phyloP scores from a whole-genome alignment of 148 eudicot species.

The Suaeda aralocaspica region DNA sequence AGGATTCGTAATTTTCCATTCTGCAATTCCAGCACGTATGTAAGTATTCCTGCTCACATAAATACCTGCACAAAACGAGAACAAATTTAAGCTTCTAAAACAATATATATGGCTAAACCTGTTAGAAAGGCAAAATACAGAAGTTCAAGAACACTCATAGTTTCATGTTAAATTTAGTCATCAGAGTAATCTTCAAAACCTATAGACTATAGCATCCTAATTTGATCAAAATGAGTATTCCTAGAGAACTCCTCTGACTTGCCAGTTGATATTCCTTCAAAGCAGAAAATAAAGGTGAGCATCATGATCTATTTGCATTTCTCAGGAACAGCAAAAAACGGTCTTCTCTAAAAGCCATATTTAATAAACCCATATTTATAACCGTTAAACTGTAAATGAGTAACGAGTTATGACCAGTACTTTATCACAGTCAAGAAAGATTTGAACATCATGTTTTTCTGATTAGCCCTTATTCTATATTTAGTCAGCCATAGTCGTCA shows the following conservation, averaged over 20 bases:
- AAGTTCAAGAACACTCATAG: not conserved
- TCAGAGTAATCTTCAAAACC: not conserved
- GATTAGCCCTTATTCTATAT: not conserved
- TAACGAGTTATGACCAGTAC: not conserved
- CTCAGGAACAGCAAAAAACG: not conserved
- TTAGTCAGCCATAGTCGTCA: not conserved
- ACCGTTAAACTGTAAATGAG: not conserved
- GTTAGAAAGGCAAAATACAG: not conserved
- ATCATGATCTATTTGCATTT: not conserved
- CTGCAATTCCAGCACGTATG: conserved; percentile 85
- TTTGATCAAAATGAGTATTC: not conserved
- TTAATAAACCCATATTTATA: not conserved
- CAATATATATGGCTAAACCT: conserved; percentile 1
- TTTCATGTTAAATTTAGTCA: not conserved
- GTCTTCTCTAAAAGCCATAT: not conserved
- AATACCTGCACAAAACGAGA: conserved; percentile 47
- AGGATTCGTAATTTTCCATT: conserved; percentile 84
- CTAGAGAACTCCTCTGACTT: not conserved
- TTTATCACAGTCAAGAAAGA: not conserved
- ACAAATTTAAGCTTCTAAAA: not conserved
- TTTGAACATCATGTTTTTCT: not conserved
- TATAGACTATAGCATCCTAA: not conserved
- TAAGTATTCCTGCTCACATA: conserved; percentile 93
- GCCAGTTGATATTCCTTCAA: not conserved
- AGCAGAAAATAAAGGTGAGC: not conserved